Base-by-base conservation (phyloP, 345 rosid species). In the Crucihimalaya himalaica region DNA sequence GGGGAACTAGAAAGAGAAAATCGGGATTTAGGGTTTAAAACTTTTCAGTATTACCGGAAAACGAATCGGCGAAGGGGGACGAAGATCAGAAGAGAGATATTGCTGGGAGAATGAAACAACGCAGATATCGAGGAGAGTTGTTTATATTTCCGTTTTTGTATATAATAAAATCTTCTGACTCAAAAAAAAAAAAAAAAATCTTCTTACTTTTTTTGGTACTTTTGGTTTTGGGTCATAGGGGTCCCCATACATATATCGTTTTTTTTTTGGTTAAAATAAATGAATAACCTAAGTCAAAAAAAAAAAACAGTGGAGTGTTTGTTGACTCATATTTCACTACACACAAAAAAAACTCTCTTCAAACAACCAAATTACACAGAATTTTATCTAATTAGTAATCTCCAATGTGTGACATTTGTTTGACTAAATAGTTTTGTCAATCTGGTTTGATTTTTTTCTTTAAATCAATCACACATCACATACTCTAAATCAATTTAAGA, bases 21-120 rank as follows among this genome's bases (percentile, higher is more conserved):
- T 50, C 0, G 47, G 3, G 35, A 66, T 48, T 66, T 66, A 66
- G 71, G 61, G 61, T 66, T 66, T 66, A 34, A 5, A 6, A 64
- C 35, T 2, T 66, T 34, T 31, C 15, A 66, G 71, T 35, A 51
- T 37, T 15, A 66, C 23, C 71, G 34, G 61, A 14, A 39, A 25
- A 39, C 6, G 50, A 39, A 39, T 23, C 61, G 53, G 23, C 63
- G 71, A 23, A 10, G 40, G 20, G 42, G 12, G 3, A 3, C 32
- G 32, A 23, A 23, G 25, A 23, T 23, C 2, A 29, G 31, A 29
- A 29, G 31, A 29, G 5, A 29, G 7, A 29, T 29, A 4, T 29
- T 29, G 29, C 5, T 29, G 5, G 31, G 31, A 0, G 31, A 5
- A 29, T 2, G 25, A 2, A 5, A 5, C 31, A 29, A 5, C 62